Evolutionary conservation across 1,284 basidiomycete species (phyloP), one percentile per base, ranked within the genome.

Genomic region (Papiliotrema nemorosa): DNA sequence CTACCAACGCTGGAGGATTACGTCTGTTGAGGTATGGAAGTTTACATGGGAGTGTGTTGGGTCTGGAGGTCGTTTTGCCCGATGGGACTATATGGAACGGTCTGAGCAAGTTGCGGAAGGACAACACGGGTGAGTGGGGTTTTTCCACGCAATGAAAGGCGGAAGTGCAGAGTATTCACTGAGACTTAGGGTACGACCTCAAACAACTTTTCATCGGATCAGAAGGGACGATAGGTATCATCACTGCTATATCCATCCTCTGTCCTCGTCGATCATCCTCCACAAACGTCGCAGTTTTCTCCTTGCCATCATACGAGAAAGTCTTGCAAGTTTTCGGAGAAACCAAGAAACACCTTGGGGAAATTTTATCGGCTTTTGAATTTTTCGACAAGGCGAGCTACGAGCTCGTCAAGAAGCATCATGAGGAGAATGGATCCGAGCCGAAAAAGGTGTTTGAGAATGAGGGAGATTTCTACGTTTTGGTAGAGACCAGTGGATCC

Each of bases 151-250:
- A n/a, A n/a, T n/a, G n/a, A n/a, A n/a, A n/a, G n/a, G n/a, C n/a
- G n/a, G n/a, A n/a, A n/a, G n/a, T n/a, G n/a, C n/a, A n/a, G n/a
- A n/a, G n/a, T n/a, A n/a, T n/a, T n/a, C n/a, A n/a, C n/a, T n/a
- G n/a, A n/a, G n/a, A 9, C 3, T 7, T 59, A 91, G 91, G 94
- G n/a, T 94, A 97, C 69, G 96, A 99, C 72, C 79, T 98, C 44
- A 98, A 99, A 75, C 96, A 98, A 72, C 82, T 99, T 6, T 99
- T 98, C 75, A 97, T 99, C 63, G 96, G 96, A 20, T 87, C 89
- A 10, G 96, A 99, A 73, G 96, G 96, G 47, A 94, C 92, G 0
- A 84, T 98, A 27, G 94, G 96, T 42, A 80, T 99, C 53, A 86
- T 99, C 54, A 99, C 96, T 4, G 96, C 84, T 36, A 88, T 97